Conservation (phyloP, 169 alveolate genomes). For the Plasmodium blacklocki region DNA sequence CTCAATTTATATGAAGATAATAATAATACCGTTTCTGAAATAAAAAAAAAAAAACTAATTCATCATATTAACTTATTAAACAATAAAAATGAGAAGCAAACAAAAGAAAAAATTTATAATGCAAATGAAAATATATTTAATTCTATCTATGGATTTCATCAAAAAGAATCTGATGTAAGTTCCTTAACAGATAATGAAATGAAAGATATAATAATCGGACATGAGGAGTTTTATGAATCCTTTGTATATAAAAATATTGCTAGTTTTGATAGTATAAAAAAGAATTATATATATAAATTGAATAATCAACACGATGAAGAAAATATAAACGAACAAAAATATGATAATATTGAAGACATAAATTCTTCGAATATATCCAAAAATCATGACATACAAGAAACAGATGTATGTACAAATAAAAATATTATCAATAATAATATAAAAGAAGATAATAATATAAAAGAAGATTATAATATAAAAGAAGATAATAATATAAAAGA, state of each 20-base stretch:
- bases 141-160: slow-evolving; percentile 44
- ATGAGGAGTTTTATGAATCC: slow-evolving; percentile 60
- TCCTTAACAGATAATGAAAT: slow-evolving; percentile 40
- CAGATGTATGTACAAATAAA: too few species aligned
- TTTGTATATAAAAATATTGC: slow-evolving; percentile 52
- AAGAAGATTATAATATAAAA: too few species aligned
- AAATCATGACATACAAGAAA: too few species aligned
- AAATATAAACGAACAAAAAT: not conserved
- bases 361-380: too few species aligned
- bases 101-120: slow-evolving; percentile 15
- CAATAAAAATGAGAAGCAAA: not conserved
- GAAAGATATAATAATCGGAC: slow-evolving; percentile 27
- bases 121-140: slow-evolving; percentile 62
- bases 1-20: not conserved
- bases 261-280: slow-evolving; percentile 29
- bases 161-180: slow-evolving; percentile 24
- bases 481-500: too few species aligned
- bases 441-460: too few species aligned
- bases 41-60: not conserved
- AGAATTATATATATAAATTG: not conserved
- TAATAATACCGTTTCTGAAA: not conserved
- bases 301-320: slow-evolving; percentile 8
- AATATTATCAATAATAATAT: too few species aligned
- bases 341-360: not conserved
- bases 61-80: not conserved